Conservation (phyloP, 1,284 basidiomycete species). For the Ustilago bromivora region DNA sequence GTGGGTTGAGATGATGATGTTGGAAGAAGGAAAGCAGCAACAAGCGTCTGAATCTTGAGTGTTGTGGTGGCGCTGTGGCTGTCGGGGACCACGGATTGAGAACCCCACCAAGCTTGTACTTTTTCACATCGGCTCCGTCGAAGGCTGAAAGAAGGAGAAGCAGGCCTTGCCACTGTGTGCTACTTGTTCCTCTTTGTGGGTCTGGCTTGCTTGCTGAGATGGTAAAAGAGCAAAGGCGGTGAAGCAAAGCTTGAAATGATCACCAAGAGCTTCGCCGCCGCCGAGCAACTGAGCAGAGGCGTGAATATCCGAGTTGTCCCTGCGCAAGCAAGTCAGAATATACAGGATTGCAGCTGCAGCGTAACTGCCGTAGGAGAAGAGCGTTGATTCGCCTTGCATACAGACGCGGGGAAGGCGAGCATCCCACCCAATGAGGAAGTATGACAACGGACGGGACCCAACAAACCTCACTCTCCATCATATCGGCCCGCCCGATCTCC, state of each 20-base stretch:
- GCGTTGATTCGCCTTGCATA: slow-evolving; percentile 3
- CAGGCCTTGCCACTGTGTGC: too few relatives aligned
- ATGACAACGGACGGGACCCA: too few relatives aligned
- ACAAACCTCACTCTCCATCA: too few relatives aligned
- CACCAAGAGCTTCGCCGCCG: not conserved
- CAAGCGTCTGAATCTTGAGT: not conserved
- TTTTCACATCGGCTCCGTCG: not conserved
- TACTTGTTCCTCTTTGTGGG: too few relatives aligned
- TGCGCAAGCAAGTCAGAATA: not conserved
- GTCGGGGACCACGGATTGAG: not conserved
- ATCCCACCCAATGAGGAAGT: too few relatives aligned
- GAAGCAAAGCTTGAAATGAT: not conserved
- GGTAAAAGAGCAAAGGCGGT: not conserved
- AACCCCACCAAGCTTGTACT: not conserved
- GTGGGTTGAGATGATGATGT: not conserved
- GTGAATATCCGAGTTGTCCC: slow-evolving; percentile 3
- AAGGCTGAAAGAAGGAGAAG: not conserved
- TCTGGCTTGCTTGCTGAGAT: not conserved
- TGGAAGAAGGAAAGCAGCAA: not conserved
- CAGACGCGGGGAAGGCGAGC: slow-evolving; percentile 16
- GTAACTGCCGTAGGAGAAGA: not conserved
- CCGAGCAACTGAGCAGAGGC: not conserved
- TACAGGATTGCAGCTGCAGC: not conserved
- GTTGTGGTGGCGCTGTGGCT: not conserved
- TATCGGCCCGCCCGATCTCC: too few relatives aligned